Percentiles rank a stretch among this genome's conserved stretches.
Evolutionary conservation across 371 early-diverging fungal genomes (phyloP).

Genomic region (Cladochytrium tenue): DNA sequence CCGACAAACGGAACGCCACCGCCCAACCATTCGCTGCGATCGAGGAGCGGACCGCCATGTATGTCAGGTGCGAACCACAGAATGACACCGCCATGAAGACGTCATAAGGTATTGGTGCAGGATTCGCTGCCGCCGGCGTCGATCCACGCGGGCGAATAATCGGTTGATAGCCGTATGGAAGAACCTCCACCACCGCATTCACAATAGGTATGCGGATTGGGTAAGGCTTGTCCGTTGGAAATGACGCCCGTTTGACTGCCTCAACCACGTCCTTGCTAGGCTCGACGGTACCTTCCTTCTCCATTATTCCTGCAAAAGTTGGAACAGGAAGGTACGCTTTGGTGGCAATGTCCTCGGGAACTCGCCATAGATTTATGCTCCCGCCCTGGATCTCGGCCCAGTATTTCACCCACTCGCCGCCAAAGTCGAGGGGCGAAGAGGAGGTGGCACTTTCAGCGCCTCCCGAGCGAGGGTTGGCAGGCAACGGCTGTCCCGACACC

Average conservation of each 20-base stretch:
- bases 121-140: slow-evolving; percentile 21
- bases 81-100: slow-evolving; percentile 36
- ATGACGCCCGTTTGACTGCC: slow-evolving; percentile 29
- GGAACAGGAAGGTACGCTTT: slow-evolving; percentile 31
- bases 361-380: slow-evolving; percentile 6
- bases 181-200: slow-evolving; percentile 35
- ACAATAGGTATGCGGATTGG: slow-evolving; percentile 31
- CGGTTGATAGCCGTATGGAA: slow-evolving; percentile 31
- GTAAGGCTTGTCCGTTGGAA: background rate
- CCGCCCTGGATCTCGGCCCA: slow-evolving; percentile 20
- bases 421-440: background rate
- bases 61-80: slow-evolving; percentile 37
- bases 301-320: slow-evolving; percentile 31
- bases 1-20: slow-evolving; percentile 40
- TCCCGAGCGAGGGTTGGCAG: background rate
- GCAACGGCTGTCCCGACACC: background rate
- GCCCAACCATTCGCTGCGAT: slow-evolving; percentile 47
- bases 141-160: background rate
- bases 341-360: slow-evolving; percentile 30
- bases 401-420: slow-evolving; percentile 17
- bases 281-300: slow-evolving; percentile 27
- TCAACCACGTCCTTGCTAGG: slow-evolving; percentile 28
- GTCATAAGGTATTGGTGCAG: slow-evolving; percentile 49
- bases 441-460: background rate
- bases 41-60: slow-evolving; percentile 36